Evolutionary conservation across 805 yeast genomes (phyloP), one percentile per base, ranked within the genome.

Genomic region (Candida ortonii): DNA sequence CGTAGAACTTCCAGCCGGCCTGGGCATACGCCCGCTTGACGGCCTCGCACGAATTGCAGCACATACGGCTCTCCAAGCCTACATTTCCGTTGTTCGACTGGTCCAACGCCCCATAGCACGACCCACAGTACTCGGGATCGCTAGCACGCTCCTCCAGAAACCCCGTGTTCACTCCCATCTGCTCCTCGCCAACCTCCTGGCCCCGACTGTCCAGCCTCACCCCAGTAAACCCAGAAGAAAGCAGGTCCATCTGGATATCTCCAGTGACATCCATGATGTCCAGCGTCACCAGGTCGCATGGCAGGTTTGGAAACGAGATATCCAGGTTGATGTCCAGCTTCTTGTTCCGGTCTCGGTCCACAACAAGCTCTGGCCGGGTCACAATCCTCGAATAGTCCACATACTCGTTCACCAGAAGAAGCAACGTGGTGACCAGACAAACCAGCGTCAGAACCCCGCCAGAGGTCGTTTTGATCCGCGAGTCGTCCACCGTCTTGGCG

Each of bases 401-500:
- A 76, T 90, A 85, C 59, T 93, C 97, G 46, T 78, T 78, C 19
- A 79, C 39, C 31, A 88, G 63, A 41, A 93, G 67, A 33, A 82
- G 47, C 15, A 81, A 36, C 12, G 86, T 79, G 3, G 84, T 67
- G 5, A 77, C 32, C 3, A 77, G 51, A 52, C 96, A 83, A 3
- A 76, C 63, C 25, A 93, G 51, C 3, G 97, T 87, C 52, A 93
- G 84, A 17, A 87, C 50, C 2, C 96, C 98, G 34, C 98, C 98
- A 7, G 90, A 71, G 5, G 90, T 72, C 4, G 98, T 93, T 43
- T 84, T 78, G 41, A 93, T 76, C 32, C 85, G 74, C 7, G 95
- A 94, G 58, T 93, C 98, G 53, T 90, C 97, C 22, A 86, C 89
- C 5, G 97, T 85, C 62, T 89, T 90, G 18, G 95, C 75, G 56